Percentiles rank a stretch among this genome's conserved stretches.
phyloP scores from a whole-genome alignment of 768 basidiomycete species.

The Naganishia randhawae region DNA sequence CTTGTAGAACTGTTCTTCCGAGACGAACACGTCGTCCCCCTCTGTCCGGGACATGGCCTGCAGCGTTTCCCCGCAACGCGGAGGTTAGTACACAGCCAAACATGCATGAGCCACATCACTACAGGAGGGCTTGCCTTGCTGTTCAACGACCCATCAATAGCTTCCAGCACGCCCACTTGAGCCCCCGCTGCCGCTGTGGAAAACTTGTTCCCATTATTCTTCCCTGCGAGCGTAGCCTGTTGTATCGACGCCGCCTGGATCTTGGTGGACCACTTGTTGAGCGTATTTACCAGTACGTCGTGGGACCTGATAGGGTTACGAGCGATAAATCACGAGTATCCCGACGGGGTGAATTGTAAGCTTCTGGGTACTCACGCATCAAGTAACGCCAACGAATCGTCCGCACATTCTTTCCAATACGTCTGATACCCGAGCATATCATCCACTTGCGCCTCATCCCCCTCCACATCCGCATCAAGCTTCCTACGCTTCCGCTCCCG shows the following conservation, averaged over 20 bases:
- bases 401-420: constrained; percentile 39
- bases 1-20: constrained; percentile 64
- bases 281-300: constrained; percentile 67
- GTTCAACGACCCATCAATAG: constrained; percentile 69
- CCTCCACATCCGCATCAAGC: constrained; percentile 31
- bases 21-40: constrained; percentile 33
- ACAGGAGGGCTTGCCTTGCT: constrained; percentile 35
- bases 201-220: constrained; percentile 56
- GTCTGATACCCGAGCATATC: constrained; percentile 4
- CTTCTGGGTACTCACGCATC: constrained; percentile 40
- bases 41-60: constrained; percentile 25
- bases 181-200: constrained; percentile 50
- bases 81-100: not conserved
- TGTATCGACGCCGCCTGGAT: constrained; percentile 86
- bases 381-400: constrained; percentile 35
- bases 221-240: constrained; percentile 52
- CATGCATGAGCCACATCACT: not conserved
- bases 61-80: no score
- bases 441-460: constrained; percentile 8
- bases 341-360: not conserved
- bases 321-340: no score
- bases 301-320: no score
- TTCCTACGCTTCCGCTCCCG: constrained; percentile 22
- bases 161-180: constrained; percentile 62
- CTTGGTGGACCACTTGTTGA: constrained; percentile 93